phyloP scores from a whole-genome alignment of 345 rosid genomes.

The Hypericum perforatum region DNA sequence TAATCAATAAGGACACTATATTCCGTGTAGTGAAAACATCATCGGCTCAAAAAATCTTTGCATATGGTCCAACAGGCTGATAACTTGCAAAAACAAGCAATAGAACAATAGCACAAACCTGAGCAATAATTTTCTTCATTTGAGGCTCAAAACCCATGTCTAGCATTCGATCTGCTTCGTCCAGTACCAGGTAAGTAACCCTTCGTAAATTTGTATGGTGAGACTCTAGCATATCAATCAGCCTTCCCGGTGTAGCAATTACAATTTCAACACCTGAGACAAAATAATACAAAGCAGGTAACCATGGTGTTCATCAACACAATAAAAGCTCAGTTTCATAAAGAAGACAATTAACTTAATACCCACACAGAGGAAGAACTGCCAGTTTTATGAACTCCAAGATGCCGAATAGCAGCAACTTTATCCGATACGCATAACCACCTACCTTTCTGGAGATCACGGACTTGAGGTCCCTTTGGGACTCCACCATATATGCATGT shows the following conservation, averaged over 20 bases:
- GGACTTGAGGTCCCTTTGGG: constrained; percentile 99
- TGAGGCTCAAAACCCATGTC: constrained; percentile 99
- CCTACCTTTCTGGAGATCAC: constrained; percentile 99
- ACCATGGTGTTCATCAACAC: not conserved
- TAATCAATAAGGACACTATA: too few species aligned
- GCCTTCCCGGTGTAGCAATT: constrained; percentile 97
- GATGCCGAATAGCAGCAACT: constrained; percentile 25
- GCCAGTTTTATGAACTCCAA: constrained; percentile 26
- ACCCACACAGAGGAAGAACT: constrained; percentile 17
- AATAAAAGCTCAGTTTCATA: too few species aligned
- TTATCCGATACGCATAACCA: constrained; percentile 27
- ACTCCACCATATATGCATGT: constrained; percentile 98
- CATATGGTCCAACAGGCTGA: too few species aligned
- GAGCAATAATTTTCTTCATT: constrained; percentile 78
- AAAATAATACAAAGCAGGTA: not conserved
- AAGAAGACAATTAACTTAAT: constrained; percentile 17
- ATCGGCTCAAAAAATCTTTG: too few species aligned
- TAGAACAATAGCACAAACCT: constrained; percentile 34
- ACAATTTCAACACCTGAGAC: constrained; percentile 84
- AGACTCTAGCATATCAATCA: constrained; percentile 97
- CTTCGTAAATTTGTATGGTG: constrained; percentile 88
- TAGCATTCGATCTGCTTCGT: constrained; percentile 98
- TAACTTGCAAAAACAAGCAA: not conserved
- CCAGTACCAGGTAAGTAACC: constrained; percentile 94
- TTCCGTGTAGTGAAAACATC: too few species aligned